Percentiles rank a stretch among this genome's conserved stretches.
phyloP scores from a whole-genome alignment of 192 early-diverging fungal genomes.

The Coemansia sp. region DNA sequence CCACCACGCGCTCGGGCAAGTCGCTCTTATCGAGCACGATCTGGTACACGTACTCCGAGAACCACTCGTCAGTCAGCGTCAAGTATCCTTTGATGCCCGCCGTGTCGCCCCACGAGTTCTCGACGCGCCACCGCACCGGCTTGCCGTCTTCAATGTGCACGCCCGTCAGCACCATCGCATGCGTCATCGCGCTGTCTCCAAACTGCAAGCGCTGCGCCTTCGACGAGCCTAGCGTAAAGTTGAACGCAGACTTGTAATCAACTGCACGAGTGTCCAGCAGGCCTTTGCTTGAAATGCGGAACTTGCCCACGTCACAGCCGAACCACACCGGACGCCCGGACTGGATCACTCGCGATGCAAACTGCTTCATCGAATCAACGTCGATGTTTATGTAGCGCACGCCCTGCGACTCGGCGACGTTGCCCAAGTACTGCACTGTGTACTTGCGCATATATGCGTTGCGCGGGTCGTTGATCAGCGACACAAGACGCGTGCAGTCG shows the following conservation, averaged over 20 bases:
- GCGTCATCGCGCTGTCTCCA: slow-evolving; percentile 75
- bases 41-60: slow-evolving; percentile 77
- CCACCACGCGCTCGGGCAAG: slow-evolving; percentile 60
- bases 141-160: slow-evolving; percentile 66
- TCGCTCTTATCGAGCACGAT: slow-evolving; percentile 70
- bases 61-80: slow-evolving; percentile 78
- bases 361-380: slow-evolving; percentile 58
- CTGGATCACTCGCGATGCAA: slow-evolving; percentile 60
- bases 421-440: slow-evolving; percentile 72
- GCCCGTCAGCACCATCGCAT: slow-evolving; percentile 78
- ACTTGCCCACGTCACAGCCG: slow-evolving; percentile 74
- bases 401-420: slow-evolving; percentile 64
- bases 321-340: slow-evolving; percentile 73
- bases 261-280: slow-evolving; percentile 59
- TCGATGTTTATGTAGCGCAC: slow-evolving; percentile 70
- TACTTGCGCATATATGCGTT: slow-evolving; percentile 63
- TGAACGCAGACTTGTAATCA: slow-evolving; percentile 68
- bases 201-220: slow-evolving; percentile 72
- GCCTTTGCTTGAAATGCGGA: slow-evolving; percentile 55
- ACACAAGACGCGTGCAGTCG: slow-evolving; percentile 62
- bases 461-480: slow-evolving; percentile 74
- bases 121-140: slow-evolving; percentile 71
- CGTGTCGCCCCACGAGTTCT: slow-evolving; percentile 69
- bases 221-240: slow-evolving; percentile 57
- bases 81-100: slow-evolving; percentile 73